Evolutionary conservation across 169 alveolate genomes (phyloP).

Genomic region (Plasmodium vivax): DNA sequence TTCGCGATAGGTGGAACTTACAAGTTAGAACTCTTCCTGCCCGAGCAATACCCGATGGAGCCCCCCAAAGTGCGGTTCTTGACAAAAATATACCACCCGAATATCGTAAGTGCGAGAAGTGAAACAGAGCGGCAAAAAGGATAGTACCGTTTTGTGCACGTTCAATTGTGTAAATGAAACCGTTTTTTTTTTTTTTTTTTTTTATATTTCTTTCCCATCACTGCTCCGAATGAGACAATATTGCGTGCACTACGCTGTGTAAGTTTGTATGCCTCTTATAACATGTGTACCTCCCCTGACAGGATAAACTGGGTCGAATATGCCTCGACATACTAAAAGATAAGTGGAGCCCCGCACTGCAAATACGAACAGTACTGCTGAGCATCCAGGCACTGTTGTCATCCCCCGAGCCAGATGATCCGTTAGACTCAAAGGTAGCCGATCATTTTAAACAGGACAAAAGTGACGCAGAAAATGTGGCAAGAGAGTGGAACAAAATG

Average conservation of each 20-base stretch:
- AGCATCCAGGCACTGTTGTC: constrained; percentile 97
- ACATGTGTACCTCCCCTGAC: not conserved
- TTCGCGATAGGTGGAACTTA: constrained; percentile 91
- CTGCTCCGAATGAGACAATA: not conserved
- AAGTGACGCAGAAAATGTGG: constrained; percentile 91
- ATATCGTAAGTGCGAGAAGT: constrained; percentile 87
- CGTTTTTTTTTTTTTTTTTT: constrained; percentile 21
- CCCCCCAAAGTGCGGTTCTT: constrained; percentile 98
- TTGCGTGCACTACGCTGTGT: not conserved
- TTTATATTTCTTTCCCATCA: not conserved
- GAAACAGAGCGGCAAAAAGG: constrained; percentile 21
- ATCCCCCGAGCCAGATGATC: constrained; percentile 99
- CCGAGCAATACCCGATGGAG: constrained; percentile 99
- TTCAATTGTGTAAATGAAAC: not conserved
- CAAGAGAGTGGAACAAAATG: constrained; percentile 92
- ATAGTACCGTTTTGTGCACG: not conserved
- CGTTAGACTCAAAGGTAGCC: constrained; percentile 96
- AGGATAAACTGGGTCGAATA: constrained; percentile 98
- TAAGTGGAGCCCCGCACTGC: constrained; percentile 99
- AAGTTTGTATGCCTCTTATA: not conserved
- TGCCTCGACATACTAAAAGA: constrained; percentile 98
- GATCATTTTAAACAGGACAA: constrained; percentile 95
- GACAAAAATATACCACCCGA: constrained; percentile 99
- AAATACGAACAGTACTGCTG: constrained; percentile 96
- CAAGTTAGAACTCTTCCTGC: constrained; percentile 95